Conservation (phyloP, 345 rosid genomes). For the Mallotus nudiflorus region DNA sequence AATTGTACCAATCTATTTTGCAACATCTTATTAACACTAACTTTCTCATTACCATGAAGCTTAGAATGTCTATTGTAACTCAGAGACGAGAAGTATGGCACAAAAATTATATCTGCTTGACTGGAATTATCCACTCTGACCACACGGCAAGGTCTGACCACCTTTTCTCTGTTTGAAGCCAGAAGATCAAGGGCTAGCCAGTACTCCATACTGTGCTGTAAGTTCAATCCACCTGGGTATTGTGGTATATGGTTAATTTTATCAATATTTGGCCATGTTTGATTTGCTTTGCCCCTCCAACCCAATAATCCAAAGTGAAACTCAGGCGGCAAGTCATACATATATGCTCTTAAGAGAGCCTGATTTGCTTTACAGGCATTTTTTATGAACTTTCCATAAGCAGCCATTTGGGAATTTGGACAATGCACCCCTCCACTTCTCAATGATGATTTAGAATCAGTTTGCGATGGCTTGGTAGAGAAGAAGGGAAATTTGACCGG, state of each 20-base stretch:
- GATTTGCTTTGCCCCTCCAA: constrained; percentile 61
- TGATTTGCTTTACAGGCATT: constrained; percentile 29
- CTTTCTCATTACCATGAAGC: constrained; percentile 51
- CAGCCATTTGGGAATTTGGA: constrained; percentile 13
- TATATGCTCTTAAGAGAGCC: constrained; percentile 58
- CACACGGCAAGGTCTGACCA: constrained; percentile 52
- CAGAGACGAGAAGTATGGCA: constrained; percentile 79
- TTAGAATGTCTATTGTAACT: constrained; percentile 78
- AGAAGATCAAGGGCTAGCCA: constrained; percentile 92
- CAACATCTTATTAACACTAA: constrained; percentile 57
- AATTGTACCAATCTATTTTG: constrained; percentile 54
- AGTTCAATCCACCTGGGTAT: constrained; percentile 77
- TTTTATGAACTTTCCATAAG: constrained; percentile 17
- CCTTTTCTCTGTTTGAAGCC: constrained; percentile 49
- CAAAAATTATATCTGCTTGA: constrained; percentile 71
- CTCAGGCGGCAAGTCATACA: constrained; percentile 81
- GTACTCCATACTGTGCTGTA: constrained; percentile 92
- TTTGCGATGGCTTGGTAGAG: constrained; percentile 27
- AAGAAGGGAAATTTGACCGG: constrained; percentile 31
- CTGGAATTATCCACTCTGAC: constrained; percentile 60
- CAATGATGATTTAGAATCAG: constrained; percentile 17
- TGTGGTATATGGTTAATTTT: constrained; percentile 43
- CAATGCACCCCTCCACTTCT: constrained; percentile 20
- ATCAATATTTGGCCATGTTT: constrained; percentile 66
- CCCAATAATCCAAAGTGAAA: constrained; percentile 90